phyloP scores from a whole-genome alignment of 306 rosid species.

The Psophocarpus tetragonolobus region DNA sequence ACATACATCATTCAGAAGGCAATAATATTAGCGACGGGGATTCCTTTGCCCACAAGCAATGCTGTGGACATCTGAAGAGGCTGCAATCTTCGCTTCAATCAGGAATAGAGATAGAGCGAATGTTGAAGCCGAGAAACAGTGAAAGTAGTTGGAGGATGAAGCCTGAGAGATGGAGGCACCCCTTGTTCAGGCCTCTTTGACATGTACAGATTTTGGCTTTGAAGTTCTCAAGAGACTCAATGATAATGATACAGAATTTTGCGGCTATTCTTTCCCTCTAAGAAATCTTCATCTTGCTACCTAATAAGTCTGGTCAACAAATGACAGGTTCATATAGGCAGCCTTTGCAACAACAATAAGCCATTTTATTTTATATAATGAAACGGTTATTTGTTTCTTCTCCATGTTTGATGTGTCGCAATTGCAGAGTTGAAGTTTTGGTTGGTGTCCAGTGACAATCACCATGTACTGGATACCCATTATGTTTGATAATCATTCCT shows the following conservation, averaged over 20 bases:
- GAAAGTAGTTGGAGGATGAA: constrained; percentile 70
- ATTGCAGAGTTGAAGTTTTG: constrained; percentile 21
- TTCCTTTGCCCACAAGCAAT: constrained; percentile 66
- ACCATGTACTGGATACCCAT: constrained; percentile 29
- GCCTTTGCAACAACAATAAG: constrained; percentile 34
- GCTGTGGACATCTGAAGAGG: constrained; percentile 75
- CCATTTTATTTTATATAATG: constrained; percentile 32
- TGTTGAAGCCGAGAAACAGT: constrained; percentile 57
- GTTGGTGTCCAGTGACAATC: constrained; percentile 19
- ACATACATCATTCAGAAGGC: constrained; percentile 47
- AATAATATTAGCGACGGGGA: background rate
- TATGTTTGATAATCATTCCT: constrained; percentile 47
- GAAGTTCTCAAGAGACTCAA: constrained; percentile 20
- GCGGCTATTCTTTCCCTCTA: constrained; percentile 42
- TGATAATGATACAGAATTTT: constrained; percentile 38
- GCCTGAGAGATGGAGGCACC: constrained; percentile 64
- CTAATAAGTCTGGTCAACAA: constrained; percentile 43
- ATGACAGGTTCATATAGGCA: constrained; percentile 34
- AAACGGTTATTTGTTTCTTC: constrained; percentile 4
- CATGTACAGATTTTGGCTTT: constrained; percentile 51
- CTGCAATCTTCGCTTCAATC: constrained; percentile 76
- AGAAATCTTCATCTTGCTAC: constrained; percentile 30
- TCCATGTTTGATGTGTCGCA: constrained; percentile 26
- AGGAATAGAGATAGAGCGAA: constrained; percentile 65
- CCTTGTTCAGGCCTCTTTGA: constrained; percentile 54